These are phyloP conservation scores for Hyphopichia pseudoburtonii DNA, from an alignment of 1,139 yeast species.

Conservation along the genomic window DNA sequence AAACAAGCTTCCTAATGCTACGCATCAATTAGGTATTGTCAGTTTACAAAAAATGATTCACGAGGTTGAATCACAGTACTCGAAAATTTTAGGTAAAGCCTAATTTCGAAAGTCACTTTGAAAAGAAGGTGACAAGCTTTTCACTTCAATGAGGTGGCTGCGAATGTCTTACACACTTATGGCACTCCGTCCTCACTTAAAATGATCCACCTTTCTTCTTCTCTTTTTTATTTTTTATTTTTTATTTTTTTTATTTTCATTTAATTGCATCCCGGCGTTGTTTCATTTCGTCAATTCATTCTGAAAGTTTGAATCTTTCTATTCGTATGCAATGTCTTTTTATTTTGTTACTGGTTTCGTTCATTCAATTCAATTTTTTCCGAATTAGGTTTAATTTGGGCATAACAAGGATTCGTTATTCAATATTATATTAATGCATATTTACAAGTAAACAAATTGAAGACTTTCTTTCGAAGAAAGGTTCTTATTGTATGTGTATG, in stretches of 20 bases:
- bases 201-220: no score
- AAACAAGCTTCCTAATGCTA: constrained; percentile 76
- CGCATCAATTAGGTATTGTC: constrained; percentile 77
- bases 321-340: background rate
- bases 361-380: background rate
- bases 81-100: constrained; percentile 45
- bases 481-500: background rate
- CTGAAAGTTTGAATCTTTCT: no score
- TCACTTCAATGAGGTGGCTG: no score
- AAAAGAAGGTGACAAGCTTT: no score
- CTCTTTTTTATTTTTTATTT: no score
- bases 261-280: no score
- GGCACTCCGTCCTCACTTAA: no score
- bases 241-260: no score
- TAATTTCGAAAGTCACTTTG: no score
- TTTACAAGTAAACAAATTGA: constrained; percentile 7
- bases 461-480: background rate
- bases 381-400: background rate
- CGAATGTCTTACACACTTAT: no score
- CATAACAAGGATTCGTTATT: background rate
- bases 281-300: no score
- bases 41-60: constrained; percentile 71
- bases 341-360: background rate
- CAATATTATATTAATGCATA: constrained; percentile 6
- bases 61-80: constrained; percentile 55